Conservation (phyloP, 2,329 filamentous ascomycete genomes). For the Pyricularia grisea region DNA sequence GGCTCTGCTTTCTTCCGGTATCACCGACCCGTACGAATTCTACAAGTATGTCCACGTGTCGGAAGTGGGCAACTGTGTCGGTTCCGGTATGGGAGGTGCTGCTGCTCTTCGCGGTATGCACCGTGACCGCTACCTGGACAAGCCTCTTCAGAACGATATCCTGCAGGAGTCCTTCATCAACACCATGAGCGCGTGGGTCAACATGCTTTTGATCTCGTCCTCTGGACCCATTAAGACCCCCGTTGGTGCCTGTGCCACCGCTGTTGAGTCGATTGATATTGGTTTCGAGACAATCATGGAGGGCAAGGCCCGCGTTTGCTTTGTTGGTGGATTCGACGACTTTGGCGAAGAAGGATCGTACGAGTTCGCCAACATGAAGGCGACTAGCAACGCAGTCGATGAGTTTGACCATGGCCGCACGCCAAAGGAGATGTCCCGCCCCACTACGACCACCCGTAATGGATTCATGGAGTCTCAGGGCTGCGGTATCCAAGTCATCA, state of each 20-base stretch:
- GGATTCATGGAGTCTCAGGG: slow-evolving; percentile 99
- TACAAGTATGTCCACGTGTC: slow-evolving; percentile 99
- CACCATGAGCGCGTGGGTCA: slow-evolving; percentile 99
- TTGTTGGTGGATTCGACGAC: slow-evolving; percentile 98
- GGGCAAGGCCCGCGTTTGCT: slow-evolving; percentile 93
- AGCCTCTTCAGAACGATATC: slow-evolving; percentile 96
- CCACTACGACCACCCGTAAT: slow-evolving; percentile 90
- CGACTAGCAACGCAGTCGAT: slow-evolving; percentile 94
- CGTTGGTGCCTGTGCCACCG: slow-evolving; percentile 92
- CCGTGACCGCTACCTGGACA: slow-evolving; percentile 93
- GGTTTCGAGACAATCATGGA: slow-evolving; percentile 98
- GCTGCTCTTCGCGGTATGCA: slow-evolving; percentile 94
- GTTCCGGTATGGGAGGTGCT: slow-evolving; percentile 95
- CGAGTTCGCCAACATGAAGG: slow-evolving; percentile 99
- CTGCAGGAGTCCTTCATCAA: slow-evolving; percentile 99
- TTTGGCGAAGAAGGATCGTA: slow-evolving; percentile 99
- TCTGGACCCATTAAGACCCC: slow-evolving; percentile 96
- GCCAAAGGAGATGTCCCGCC: slow-evolving; percentile 94
- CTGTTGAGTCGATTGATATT: slow-evolving; percentile 94
- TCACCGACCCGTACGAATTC: slow-evolving; percentile 98
- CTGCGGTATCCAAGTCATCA: slow-evolving; percentile 96
- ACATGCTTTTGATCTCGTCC: slow-evolving; percentile 95
- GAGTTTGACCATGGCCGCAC: slow-evolving; percentile 94
- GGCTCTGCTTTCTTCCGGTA: slow-evolving; percentile 81
- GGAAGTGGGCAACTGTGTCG: slow-evolving; percentile 95